Evolutionary conservation across 306 rosid genomes (phyloP).

Genomic region (Vigna hirtella): DNA sequence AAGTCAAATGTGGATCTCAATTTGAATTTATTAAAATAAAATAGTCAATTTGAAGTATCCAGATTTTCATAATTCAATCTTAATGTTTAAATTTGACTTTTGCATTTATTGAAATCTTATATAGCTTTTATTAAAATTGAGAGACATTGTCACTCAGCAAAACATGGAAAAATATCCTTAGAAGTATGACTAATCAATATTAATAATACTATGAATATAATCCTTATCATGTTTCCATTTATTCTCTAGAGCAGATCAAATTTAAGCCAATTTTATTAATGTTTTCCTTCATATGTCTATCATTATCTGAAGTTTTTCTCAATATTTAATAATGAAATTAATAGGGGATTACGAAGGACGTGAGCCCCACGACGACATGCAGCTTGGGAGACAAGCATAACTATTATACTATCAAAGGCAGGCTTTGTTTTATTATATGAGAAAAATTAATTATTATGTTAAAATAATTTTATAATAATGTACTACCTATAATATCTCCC

Average conservation of each 20-base stretch:
- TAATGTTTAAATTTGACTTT: no score
- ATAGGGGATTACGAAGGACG: constrained; percentile 13
- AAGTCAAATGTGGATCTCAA: no score
- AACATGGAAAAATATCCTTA: not conserved
- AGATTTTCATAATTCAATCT: no score
- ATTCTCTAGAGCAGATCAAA: not conserved
- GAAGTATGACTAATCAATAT: not conserved
- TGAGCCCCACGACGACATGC: not conserved
- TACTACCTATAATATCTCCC: no score
- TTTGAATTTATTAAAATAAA: no score
- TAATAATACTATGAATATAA: not conserved
- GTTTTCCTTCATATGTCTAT: not conserved
- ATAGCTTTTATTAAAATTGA: no score
- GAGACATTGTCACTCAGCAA: no score
- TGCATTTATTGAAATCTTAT: no score
- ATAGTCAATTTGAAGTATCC: no score
- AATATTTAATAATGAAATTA: not conserved
- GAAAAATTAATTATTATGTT: not conserved
- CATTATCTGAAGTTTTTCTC: no score
- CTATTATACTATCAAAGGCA: no score
- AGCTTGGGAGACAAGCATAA: no score
- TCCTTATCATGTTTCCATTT: not conserved
- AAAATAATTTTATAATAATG: not conserved
- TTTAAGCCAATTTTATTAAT: not conserved
- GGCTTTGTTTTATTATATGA: not conserved